These are phyloP conservation scores for Fibroporia radiculosa DNA, from an alignment of 768 basidiomycete genomes.

Conservation along the genomic window DNA sequence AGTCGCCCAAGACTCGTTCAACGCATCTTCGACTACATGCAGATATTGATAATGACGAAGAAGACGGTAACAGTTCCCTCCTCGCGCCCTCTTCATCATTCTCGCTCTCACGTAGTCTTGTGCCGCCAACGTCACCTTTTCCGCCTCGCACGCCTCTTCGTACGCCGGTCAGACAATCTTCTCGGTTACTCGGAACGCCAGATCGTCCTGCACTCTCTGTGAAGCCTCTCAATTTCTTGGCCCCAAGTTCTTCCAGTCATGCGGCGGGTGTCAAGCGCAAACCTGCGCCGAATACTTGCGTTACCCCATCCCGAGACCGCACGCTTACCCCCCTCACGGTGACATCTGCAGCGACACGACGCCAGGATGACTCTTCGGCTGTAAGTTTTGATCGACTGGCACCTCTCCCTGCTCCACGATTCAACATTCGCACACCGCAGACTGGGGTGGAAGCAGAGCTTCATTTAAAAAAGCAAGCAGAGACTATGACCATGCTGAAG, in stretches of 20 bases:
- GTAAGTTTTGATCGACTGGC: constrained; percentile 44
- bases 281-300: constrained; percentile 40
- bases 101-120: constrained; percentile 27
- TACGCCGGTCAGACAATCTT: constrained; percentile 52
- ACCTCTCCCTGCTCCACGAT: constrained; percentile 46
- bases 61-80: constrained; percentile 42
- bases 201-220: constrained; percentile 35
- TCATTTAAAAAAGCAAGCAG: constrained; percentile 44
- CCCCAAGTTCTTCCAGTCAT: constrained; percentile 4
- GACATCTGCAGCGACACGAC: constrained; percentile 21
- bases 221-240: constrained; percentile 22
- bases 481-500: constrained; percentile 54
- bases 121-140: constrained; percentile 36
- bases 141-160: constrained; percentile 54
- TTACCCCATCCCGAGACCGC: constrained; percentile 50
- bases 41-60: constrained; percentile 35
- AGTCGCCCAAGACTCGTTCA: neutral
- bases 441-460: constrained; percentile 48
- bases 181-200: constrained; percentile 22
- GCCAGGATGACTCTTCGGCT: constrained; percentile 6
- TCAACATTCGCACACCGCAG: constrained; percentile 40
- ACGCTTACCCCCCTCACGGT: constrained; percentile 31
- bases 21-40: constrained; percentile 7
- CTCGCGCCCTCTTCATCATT: constrained; percentile 37
- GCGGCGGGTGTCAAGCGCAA: constrained; percentile 56